Percentiles rank a stretch among this genome's conserved stretches.
Evolutionary conservation across 352 stramenopile genomes (phyloP).

Genomic region (Phytophthora sp.): DNA sequence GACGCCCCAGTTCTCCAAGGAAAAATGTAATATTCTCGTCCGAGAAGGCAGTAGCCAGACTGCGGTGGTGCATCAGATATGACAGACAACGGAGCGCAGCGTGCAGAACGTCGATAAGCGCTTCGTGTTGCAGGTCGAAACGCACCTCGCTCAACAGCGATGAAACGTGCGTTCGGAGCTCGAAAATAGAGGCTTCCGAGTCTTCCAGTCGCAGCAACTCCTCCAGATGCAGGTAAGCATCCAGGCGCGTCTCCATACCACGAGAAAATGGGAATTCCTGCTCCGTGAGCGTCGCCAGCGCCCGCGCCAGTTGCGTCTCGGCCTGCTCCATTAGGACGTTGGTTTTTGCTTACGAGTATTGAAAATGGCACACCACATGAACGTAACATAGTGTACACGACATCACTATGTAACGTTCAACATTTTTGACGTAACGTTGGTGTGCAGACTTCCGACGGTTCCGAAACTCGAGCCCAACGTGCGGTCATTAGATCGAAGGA

Average conservation of each 20-base stretch:
- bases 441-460: not conserved
- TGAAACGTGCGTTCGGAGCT: slow-evolving; percentile 45
- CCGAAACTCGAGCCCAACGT: slow-evolving; percentile 7
- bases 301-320: slow-evolving; percentile 40
- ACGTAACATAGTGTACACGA: not conserved
- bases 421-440: not conserved
- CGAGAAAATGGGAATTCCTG: slow-evolving; percentile 43
- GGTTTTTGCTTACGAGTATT: not conserved
- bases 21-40: slow-evolving; percentile 49
- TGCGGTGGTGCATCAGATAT: slow-evolving; percentile 68
- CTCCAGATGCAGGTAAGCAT: slow-evolving; percentile 64
- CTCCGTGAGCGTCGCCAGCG: slow-evolving; percentile 44
- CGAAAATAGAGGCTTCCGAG: slow-evolving; percentile 47
- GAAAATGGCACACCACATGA: not conserved
- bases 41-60: slow-evolving; percentile 45
- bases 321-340: slow-evolving; percentile 31
- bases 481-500: slow-evolving; percentile 22
- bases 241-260: slow-evolving; percentile 47
- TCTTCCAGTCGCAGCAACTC: slow-evolving; percentile 64
- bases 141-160: slow-evolving; percentile 49
- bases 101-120: slow-evolving; percentile 30
- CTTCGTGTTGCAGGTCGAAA: slow-evolving; percentile 46
- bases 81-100: slow-evolving; percentile 62
- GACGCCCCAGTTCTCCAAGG: slow-evolving; percentile 53
- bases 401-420: not conserved